These are phyloP conservation scores for Dactylellina leptospora DNA, from an alignment of 2,329 filamentous ascomycete species.

Conservation along the genomic window DNA sequence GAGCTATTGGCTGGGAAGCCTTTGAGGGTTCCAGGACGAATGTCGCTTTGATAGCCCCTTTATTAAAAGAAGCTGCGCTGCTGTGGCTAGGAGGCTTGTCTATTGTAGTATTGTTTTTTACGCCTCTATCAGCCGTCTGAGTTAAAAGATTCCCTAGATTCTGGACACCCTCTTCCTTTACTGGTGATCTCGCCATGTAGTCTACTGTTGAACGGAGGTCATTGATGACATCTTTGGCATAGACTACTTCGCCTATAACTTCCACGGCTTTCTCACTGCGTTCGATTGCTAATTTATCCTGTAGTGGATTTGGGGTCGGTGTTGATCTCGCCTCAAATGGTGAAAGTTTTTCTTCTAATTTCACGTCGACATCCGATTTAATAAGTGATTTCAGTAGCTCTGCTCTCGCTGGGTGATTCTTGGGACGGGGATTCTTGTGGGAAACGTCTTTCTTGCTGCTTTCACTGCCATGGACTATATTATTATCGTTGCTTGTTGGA, in stretches of 20 bases:
- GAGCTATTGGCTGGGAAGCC: slow-evolving; percentile 6
- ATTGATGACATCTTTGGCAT: no score
- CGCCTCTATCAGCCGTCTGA: slow-evolving; percentile 2
- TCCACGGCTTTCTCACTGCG: slow-evolving; percentile 5
- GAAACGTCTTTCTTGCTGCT: slow-evolving; percentile 2
- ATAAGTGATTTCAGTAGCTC: slow-evolving; percentile 5
- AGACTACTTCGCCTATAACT: no score
- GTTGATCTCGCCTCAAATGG: slow-evolving; percentile 20
- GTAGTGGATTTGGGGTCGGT: neutral
- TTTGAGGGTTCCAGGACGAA: slow-evolving; percentile 23
- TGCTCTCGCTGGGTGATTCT: slow-evolving; percentile 20
- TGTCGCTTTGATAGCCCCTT: slow-evolving; percentile 10
- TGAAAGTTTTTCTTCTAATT: slow-evolving; percentile 32
- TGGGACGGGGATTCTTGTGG: slow-evolving; percentile 32
- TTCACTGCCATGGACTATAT: slow-evolving; percentile 7
- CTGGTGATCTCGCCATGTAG: no score
- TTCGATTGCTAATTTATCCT: slow-evolving; percentile 3
- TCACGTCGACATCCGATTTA: slow-evolving; percentile 22
- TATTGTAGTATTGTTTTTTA: neutral
- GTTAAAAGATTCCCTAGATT: no score
- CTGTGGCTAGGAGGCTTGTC: slow-evolving; percentile 17
- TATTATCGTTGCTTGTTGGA: no score
- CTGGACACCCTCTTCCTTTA: no score
- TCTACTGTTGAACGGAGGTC: no score
- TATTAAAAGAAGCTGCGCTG: neutral